Base-by-base conservation (phyloP, 257 asterid species). In the Nicotiana undulata region DNA sequence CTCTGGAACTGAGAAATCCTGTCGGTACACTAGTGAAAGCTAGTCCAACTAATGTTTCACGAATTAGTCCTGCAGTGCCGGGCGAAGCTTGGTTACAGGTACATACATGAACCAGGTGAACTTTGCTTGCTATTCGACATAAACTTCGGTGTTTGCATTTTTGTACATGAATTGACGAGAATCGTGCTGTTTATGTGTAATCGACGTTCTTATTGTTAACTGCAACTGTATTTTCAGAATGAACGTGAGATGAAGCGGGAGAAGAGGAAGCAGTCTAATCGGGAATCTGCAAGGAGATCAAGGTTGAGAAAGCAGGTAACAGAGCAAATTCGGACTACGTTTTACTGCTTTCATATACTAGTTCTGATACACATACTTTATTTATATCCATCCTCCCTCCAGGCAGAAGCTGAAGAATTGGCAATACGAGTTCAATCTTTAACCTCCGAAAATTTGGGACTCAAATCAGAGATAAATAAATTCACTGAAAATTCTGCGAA, bases 271-370 rank as follows among this genome's bases (percentile, higher is more conserved):
- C 98, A 96, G 81, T 94, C 99, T 56, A 96, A 96, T 76, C 88
- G 98, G 67, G 99, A 96, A 88, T 96, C 99, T 75, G 99, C 99
- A 13, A 88, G 99, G 86, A 86, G 99, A 88, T 94, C 99, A 75
- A 86, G 99, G 70, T 90, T 96, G 84, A 91, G 99, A 88, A 96
- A 94, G 82, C 99, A 96, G 96, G 99, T 96, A 58, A 79, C 0
- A 2, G n/a, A 49, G 40, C 60, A 22, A 72, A 44, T 46, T 15
- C 24, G 8, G 0, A 72, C 1, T 3, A 0, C 0, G 8, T 46
- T 1, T 10, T 4, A 18, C 34, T 70, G 58, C 3, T 70, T 70
- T 15, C n/a, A 70, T 0, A 44, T 70, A 22, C 0, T 20, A 2
- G 5, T 44, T 46, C 37, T 72, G 77, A 72, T 22, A 12, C 20